These are phyloP conservation scores for Geranium rotundifolium DNA, from an alignment of 345 rosid species.

Conservation along the genomic window DNA sequence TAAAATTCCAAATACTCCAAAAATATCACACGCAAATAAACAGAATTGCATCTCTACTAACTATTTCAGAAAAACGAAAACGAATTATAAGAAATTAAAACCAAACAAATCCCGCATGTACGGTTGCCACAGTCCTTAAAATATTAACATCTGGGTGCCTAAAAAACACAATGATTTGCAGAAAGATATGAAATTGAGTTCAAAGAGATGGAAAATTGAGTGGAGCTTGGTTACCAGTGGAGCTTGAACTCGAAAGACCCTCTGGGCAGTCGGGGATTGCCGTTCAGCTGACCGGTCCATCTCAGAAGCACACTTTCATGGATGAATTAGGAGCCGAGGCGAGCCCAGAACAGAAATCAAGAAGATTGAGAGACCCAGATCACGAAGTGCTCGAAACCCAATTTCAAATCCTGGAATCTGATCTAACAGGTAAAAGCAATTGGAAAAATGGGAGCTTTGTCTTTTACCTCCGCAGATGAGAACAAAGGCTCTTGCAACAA, in stretches of 20 bases:
- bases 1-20: too few species aligned
- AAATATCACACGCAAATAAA: too few species aligned
- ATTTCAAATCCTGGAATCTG: constrained; percentile 14
- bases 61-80: too few species aligned
- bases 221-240: constrained; percentile 43
- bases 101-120: too few species aligned
- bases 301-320: constrained; percentile 26
- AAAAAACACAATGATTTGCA: not conserved
- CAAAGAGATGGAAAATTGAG: not conserved
- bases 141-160: not conserved
- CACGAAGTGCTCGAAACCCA: constrained; percentile 7
- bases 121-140: not conserved
- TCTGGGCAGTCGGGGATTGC: constrained; percentile 38
- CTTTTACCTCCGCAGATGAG: constrained; percentile 15
- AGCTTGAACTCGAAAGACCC: constrained; percentile 65
- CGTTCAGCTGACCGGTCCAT: constrained; percentile 46
- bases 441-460: not conserved
- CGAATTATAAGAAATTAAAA: too few species aligned
- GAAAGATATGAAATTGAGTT: not conserved
- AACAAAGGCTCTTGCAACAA: constrained; percentile 3
- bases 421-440: constrained; percentile 4
- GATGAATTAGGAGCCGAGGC: constrained; percentile 6
- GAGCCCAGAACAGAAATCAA: not conserved
- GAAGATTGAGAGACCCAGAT: constrained; percentile 11
- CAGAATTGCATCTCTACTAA: too few species aligned